phyloP scores from a whole-genome alignment of 768 basidiomycete genomes.

The Pleurotus sapidus region DNA sequence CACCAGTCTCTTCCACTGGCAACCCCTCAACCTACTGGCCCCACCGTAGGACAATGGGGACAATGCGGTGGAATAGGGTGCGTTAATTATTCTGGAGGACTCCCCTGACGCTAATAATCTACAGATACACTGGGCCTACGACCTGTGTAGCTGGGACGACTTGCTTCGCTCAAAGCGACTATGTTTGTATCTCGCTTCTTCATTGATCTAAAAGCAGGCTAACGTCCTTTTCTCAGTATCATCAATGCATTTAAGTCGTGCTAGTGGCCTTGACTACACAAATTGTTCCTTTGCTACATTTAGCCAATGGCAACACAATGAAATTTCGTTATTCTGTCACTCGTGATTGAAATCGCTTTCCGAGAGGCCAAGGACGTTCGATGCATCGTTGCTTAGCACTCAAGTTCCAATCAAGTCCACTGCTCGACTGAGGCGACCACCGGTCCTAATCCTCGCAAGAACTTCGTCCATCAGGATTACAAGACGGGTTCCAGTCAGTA shows the following conservation, averaged over 20 bases:
- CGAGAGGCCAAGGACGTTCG: too few relatives aligned
- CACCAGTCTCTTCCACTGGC: neutral
- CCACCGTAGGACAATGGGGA: slow-evolving; percentile 15
- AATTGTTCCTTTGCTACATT: too few relatives aligned
- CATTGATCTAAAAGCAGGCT: neutral
- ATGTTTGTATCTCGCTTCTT: neutral
- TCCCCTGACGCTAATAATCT: neutral
- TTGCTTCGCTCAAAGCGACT: slow-evolving; percentile 33
- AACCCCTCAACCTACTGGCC: neutral
- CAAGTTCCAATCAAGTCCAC: too few relatives aligned
- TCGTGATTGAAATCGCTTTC: too few relatives aligned
- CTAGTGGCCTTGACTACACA: too few relatives aligned
- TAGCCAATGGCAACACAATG: too few relatives aligned
- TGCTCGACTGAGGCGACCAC: too few relatives aligned
- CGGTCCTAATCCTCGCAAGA: too few relatives aligned
- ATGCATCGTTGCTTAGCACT: too few relatives aligned
- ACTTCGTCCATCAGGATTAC: too few relatives aligned
- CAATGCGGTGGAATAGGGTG: slow-evolving; percentile 55
- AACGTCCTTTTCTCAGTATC: neutral
- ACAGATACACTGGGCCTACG: slow-evolving; percentile 29
- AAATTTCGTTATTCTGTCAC: too few relatives aligned
- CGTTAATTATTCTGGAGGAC: neutral
- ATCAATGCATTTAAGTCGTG: neutral
- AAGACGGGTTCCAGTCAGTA: too few relatives aligned
- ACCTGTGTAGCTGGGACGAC: slow-evolving; percentile 33